Evolutionary conservation across 1,139 yeast genomes (phyloP).

Genomic region (Yamadazyma diddensiae): DNA sequence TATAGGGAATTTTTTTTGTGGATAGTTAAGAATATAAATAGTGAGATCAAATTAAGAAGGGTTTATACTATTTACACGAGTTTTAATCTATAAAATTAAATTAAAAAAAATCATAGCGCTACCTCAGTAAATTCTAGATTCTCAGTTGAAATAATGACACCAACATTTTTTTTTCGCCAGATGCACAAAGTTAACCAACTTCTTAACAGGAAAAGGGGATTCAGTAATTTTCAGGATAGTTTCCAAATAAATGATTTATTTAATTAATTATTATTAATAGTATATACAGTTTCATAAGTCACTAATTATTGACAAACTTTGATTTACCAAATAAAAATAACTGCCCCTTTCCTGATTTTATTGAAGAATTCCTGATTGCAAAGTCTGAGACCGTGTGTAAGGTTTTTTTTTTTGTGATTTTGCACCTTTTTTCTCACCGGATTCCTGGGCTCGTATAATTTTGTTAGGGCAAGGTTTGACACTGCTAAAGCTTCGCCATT

Average conservation of each 20-base stretch:
- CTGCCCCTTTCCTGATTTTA: neutral
- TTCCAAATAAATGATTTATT: too few relatives aligned
- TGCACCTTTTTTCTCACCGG: neutral
- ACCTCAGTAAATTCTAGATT: conserved; percentile 8
- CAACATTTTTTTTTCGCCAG: neutral
- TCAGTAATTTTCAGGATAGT: neutral
- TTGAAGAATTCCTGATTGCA: conserved; percentile 2
- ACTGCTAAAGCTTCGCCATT: neutral
- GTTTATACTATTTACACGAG: conserved; percentile 14
- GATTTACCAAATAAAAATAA: too few relatives aligned
- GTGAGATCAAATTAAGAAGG: conserved; percentile 14
- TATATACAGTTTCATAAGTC: too few relatives aligned
- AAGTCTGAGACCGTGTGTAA: neutral
- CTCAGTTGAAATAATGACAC: conserved; percentile 4
- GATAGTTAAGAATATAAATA: conserved; percentile 12
- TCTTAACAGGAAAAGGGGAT: conserved; percentile 2
- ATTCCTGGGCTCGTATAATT: conserved; percentile 3
- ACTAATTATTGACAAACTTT: too few relatives aligned
- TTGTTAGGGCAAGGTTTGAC: neutral
- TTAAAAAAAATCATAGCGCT: too few relatives aligned
- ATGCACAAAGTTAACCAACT: neutral
- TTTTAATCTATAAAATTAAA: too few relatives aligned
- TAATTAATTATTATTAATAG: too few relatives aligned
- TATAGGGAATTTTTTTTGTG: conserved; percentile 5
- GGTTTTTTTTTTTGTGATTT: neutral